phyloP scores from a whole-genome alignment of 495 filamentous ascomycete genomes.

The Ascobolus immersus region DNA sequence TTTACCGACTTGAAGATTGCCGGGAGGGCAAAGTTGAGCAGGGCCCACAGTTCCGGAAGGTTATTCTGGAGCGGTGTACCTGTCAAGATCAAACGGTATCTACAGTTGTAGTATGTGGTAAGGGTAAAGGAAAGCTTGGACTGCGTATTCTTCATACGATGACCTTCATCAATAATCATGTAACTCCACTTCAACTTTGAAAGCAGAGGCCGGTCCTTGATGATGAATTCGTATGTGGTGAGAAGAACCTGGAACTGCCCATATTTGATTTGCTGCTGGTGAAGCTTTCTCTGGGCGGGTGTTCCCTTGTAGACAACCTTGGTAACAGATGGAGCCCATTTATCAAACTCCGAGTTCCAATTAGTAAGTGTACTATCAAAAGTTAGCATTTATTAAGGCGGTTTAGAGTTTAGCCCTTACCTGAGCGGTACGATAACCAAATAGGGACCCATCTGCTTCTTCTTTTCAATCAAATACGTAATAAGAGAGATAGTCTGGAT shows the following conservation, averaged over 20 bases:
- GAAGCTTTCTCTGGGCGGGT: conserved; percentile 62
- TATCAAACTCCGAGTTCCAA: conserved; percentile 96
- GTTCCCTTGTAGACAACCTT: conserved; percentile 94
- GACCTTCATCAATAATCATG: conserved; percentile 98
- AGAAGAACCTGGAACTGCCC: conserved; percentile 87
- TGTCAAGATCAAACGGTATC: conserved; percentile 87
- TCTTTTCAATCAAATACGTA: conserved; percentile 88
- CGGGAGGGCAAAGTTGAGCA: conserved; percentile 92
- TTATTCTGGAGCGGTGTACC: conserved; percentile 97
- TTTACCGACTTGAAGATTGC: conserved; percentile 99
- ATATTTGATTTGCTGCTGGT: conserved; percentile 80
- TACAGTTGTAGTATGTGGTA: conserved; percentile 77
- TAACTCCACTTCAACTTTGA: conserved; percentile 98
- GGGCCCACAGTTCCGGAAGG: conserved; percentile 79
- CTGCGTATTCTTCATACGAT: conserved; percentile 97
- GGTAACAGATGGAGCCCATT: conserved; percentile 73
- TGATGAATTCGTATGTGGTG: conserved; percentile 98
- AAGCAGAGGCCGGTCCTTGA: conserved; percentile 83
- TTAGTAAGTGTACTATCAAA: conserved; percentile 65
- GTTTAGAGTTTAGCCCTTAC: conserved; percentile 6
- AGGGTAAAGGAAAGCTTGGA: conserved; percentile 90
- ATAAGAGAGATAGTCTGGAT: conserved; percentile 97
- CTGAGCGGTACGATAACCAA: conserved; percentile 77
- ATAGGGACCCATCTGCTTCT: conserved; percentile 78
- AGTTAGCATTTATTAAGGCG: conserved; percentile 1